Evolutionary conservation across 1,139 yeast genomes (phyloP).

Genomic region (Candida anutae): DNA sequence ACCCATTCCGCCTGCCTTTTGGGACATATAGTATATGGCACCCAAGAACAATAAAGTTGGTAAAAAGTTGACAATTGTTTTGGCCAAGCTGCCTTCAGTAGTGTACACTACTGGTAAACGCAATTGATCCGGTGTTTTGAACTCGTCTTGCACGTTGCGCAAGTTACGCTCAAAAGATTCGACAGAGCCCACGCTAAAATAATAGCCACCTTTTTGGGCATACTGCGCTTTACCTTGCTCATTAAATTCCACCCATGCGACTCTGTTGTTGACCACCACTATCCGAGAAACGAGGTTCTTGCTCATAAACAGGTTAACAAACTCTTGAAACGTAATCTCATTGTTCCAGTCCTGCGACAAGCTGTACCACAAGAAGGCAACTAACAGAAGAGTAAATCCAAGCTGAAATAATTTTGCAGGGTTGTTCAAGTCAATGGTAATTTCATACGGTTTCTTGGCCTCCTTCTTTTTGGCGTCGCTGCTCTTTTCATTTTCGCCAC

Average conservation of each 20-base stretch:
- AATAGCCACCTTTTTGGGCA: slow-evolving; percentile 14
- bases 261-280: slow-evolving; percentile 32
- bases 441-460: slow-evolving; percentile 11
- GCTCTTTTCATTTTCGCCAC: not conserved
- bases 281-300: slow-evolving; percentile 30
- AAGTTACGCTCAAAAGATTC: slow-evolving; percentile 86
- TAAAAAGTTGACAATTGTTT: slow-evolving; percentile 61
- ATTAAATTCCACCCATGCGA: slow-evolving; percentile 32
- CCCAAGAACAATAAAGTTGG: slow-evolving; percentile 84
- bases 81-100: slow-evolving; percentile 57
- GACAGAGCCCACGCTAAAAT: slow-evolving; percentile 83
- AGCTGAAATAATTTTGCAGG: slow-evolving; percentile 22
- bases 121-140: slow-evolving; percentile 53
- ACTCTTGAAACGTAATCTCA: slow-evolving; percentile 40
- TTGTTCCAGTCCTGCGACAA: slow-evolving; percentile 12
- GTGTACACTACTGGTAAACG: slow-evolving; percentile 81
- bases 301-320: slow-evolving; percentile 31
- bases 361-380: slow-evolving; percentile 13
- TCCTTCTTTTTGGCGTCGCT: slow-evolving; percentile 4
- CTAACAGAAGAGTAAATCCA: slow-evolving; percentile 23
- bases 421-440: slow-evolving; percentile 20
- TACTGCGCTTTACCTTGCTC: slow-evolving; percentile 28
- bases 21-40: slow-evolving; percentile 71
- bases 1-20: slow-evolving; percentile 48
- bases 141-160: slow-evolving; percentile 64